Conservation (phyloP, 257 asterid species). For the Nicotiana paniculata region DNA sequence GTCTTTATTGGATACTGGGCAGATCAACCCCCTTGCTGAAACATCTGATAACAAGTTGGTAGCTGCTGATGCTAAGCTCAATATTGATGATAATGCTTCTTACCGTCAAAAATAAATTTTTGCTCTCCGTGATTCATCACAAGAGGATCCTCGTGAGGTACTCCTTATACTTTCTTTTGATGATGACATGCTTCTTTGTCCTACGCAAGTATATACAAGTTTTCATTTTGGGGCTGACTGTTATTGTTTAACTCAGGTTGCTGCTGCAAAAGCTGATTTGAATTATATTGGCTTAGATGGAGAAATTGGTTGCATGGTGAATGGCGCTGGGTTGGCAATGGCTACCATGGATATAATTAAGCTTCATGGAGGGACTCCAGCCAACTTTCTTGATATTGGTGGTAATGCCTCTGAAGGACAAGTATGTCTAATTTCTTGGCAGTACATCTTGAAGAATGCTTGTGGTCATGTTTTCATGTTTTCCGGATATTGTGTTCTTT, state of each 20-base stretch:
- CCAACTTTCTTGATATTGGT: conserved; percentile 96
- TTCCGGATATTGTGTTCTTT: not conserved
- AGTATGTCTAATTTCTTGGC: conserved; percentile 27
- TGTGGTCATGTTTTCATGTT: not conserved
- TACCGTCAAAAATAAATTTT: conserved; percentile 82
- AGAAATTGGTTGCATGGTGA: conserved; percentile 98
- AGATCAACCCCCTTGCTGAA: conserved; percentile 94
- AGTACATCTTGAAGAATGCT: not conserved
- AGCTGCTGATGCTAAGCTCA: conserved; percentile 96
- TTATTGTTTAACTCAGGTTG: conserved; percentile 43
- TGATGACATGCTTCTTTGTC: not conserved
- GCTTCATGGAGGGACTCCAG: conserved; percentile 96
- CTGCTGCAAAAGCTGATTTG: conserved; percentile 92
- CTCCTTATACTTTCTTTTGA: not conserved
- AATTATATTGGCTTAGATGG: conserved; percentile 96
- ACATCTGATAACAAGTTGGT: conserved; percentile 81
- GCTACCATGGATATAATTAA: conserved; percentile 97
- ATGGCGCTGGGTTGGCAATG: conserved; percentile 99
- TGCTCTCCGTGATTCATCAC: conserved; percentile 82
- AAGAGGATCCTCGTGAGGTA: conserved; percentile 98
- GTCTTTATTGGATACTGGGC: conserved; percentile 28
- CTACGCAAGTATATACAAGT: not conserved
- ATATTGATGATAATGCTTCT: conserved; percentile 94
- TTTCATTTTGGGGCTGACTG: not conserved
- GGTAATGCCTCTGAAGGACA: conserved; percentile 94